Base-by-base conservation (phyloP, 2,329 filamentous ascomycete species). In the Paecilomyces fulvus region DNA sequence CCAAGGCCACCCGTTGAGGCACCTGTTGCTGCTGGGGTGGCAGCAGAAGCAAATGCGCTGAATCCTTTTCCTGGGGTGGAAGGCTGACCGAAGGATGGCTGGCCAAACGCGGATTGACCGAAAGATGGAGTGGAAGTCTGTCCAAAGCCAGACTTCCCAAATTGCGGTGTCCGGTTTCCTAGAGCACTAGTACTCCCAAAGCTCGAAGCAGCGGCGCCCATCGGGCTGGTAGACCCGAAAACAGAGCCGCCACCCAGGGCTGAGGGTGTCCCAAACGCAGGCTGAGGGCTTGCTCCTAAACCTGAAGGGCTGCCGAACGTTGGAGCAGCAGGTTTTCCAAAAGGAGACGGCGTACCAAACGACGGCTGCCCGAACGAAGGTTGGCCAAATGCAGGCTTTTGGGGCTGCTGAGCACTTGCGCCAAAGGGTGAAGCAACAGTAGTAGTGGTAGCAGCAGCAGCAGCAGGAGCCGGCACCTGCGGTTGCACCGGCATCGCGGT, bases 161-260 rank as follows among this genome's bases (percentile, higher is more conserved):
- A 72, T 30, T 67, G 60, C 1, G 68, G 55, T 53, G 60, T 31
- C 50, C 58, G 59, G 50, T 66, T 66, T 30, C 69, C 71, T 20
- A 73, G 56, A 23, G 65, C 59, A 56, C 68, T 70, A 28, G 71
- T 60, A 30, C 67, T 62, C 51, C 75, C 73, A 64, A 76, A 75
- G 9, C 65, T 53, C 9, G 64, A 59, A 12, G 59, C 51, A 46
- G 64, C 51, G 21, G 55, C 53, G 7, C 63, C 63, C 12, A 57
- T 59, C 43, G 66, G 60, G 30, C 70, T 68, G 1, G 72, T 61
- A 0, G 65, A 61, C 48, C 69, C 74, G 61, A 77, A 76, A 3
- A 67, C 61, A 30, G 67, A 61, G 5, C 63, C 64, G 17, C 66
- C 63, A 17, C 63, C 51, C 55, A 64, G 55, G 53, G 67, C 49